These are phyloP conservation scores for Backusella macrospora DNA, from an alignment of 192 early-diverging fungal genomes.

Conservation along the genomic window DNA sequence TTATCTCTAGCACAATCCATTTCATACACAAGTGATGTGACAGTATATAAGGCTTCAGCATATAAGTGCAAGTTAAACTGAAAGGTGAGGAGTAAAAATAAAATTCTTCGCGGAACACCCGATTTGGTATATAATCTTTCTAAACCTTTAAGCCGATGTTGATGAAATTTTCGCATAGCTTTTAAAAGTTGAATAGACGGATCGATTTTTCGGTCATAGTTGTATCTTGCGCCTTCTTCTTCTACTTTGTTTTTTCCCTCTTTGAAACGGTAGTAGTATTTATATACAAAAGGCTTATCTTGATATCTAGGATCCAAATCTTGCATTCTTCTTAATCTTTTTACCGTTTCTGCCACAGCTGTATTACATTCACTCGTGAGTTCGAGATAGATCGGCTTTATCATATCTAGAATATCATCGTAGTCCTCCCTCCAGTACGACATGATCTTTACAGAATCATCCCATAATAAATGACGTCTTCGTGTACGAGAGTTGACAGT, in stretches of 20 bases:
- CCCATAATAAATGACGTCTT: not conserved
- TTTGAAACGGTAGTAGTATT: slow-evolving; percentile 13
- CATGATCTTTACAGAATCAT: slow-evolving; percentile 21
- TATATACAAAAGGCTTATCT: slow-evolving; percentile 29
- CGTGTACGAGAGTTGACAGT: not conserved
- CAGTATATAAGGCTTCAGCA: slow-evolving; percentile 32
- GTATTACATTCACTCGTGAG: slow-evolving; percentile 23
- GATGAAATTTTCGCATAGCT: slow-evolving; percentile 32
- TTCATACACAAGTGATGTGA: slow-evolving; percentile 36
- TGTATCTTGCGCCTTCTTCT: not conserved
- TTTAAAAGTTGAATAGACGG: slow-evolving; percentile 19
- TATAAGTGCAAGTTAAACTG: slow-evolving; percentile 34
- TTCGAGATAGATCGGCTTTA: slow-evolving; percentile 23
- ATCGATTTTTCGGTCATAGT: slow-evolving; percentile 17
- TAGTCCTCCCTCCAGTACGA: slow-evolving; percentile 26
- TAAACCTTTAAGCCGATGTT: slow-evolving; percentile 24
- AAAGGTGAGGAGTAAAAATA: slow-evolving; percentile 29
- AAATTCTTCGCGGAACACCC: slow-evolving; percentile 25
- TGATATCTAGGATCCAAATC: slow-evolving; percentile 29
- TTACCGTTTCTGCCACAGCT: slow-evolving; percentile 27
- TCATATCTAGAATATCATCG: slow-evolving; percentile 18
- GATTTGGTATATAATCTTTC: slow-evolving; percentile 6
- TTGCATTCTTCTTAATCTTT: slow-evolving; percentile 23
- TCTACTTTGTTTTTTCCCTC: not conserved
- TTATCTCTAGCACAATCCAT: slow-evolving; percentile 22